Percentiles rank a stretch among this genome's conserved stretches.
These are phyloP conservation scores for Aspergillus candidus DNA, from an alignment of 2,329 filamentous ascomycete genomes.

Conservation along the genomic window DNA sequence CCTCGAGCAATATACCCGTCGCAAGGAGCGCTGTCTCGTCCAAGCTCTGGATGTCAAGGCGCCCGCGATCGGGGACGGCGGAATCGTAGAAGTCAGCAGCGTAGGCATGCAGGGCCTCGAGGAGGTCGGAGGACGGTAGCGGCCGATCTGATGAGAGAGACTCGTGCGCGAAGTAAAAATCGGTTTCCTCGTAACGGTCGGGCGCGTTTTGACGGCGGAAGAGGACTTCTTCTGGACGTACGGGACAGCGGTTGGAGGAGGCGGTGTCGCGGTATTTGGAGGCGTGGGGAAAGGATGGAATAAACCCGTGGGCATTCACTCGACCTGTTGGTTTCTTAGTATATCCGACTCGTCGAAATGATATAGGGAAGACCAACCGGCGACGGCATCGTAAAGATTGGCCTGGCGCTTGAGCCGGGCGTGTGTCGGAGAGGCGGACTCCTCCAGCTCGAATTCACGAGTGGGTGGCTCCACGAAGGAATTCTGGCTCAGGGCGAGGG, in stretches of 20 bases:
- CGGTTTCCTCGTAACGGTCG: slow-evolving; percentile 47
- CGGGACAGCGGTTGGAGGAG: slow-evolving; percentile 31
- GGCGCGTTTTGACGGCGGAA: slow-evolving; percentile 49
- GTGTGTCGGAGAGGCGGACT: slow-evolving; percentile 1
- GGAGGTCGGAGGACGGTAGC: slow-evolving; percentile 52
- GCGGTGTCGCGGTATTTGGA: slow-evolving; percentile 29
- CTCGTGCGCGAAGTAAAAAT: slow-evolving; percentile 51
- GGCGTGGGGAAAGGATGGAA: slow-evolving; percentile 15
- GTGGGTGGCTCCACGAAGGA: slow-evolving; percentile 12
- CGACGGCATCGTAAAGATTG: slow-evolving; percentile 55
- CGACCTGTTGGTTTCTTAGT: slow-evolving; percentile 35
- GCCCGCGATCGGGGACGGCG: slow-evolving; percentile 27
- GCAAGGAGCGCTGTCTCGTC: slow-evolving; percentile 59
- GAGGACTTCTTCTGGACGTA: slow-evolving; percentile 55
- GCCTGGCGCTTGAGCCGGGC: slow-evolving; percentile 29
- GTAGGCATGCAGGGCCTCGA: slow-evolving; percentile 54
- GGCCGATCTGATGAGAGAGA: slow-evolving; percentile 32
- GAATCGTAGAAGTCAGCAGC: slow-evolving; percentile 50
- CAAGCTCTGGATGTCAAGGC: slow-evolving; percentile 47
- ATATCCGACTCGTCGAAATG: neutral
- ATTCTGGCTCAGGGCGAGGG: slow-evolving; percentile 17
- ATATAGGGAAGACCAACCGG: slow-evolving; percentile 35
- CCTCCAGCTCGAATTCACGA: slow-evolving; percentile 5
- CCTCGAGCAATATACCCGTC: slow-evolving; percentile 56
- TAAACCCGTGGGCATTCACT: slow-evolving; percentile 37